A percentile compares a stretch with the other conserved stretches of the same genome.
Conservation (phyloP, 2,329 filamentous ascomycete species). For the Aspergillus pseudoglaucus region DNA sequence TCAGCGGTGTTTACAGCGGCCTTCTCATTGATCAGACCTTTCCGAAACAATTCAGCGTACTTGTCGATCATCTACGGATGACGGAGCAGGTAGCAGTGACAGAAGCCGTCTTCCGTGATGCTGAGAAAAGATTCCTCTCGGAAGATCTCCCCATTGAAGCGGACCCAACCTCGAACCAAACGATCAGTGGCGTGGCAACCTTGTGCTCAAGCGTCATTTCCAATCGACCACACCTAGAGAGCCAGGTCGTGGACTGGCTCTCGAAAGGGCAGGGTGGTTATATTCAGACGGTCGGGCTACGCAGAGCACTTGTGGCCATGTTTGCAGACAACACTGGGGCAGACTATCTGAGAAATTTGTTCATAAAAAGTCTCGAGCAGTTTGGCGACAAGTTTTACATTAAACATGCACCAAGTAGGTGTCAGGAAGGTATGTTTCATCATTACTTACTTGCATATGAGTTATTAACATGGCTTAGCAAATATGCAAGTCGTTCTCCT, state of each 20-base stretch:
- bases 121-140: conserved; percentile 36
- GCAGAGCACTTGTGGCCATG: conserved; percentile 58
- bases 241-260: conserved; percentile 59
- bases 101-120: conserved; percentile 40
- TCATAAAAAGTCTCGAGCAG: conserved; percentile 60
- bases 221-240: conserved; percentile 44
- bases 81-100: conserved; percentile 45
- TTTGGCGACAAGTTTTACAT: conserved; percentile 87
- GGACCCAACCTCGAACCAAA: conserved; percentile 10
- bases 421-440: conserved; percentile 67
- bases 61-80: conserved; percentile 39
- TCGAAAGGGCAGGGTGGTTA: conserved; percentile 58
- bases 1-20: conserved; percentile 33
- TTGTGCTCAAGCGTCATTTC: conserved; percentile 49
- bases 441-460: not conserved
- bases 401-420: conserved; percentile 71
- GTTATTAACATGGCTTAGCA: conserved; percentile 46
- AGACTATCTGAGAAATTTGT: conserved; percentile 45
- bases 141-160: conserved; percentile 11
- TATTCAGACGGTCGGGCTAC: conserved; percentile 58
- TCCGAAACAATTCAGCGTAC: conserved; percentile 24
- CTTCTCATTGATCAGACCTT: conserved; percentile 26
- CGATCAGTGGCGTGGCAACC: conserved; percentile 54
- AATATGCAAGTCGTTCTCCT: conserved; percentile 75
- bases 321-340: conserved; percentile 48